Percentiles rank a stretch among this genome's conserved stretches.
These are phyloP conservation scores for Aspergillaceae sp. DNA, from an alignment of 2,329 filamentous ascomycete genomes.

Conservation along the genomic window DNA sequence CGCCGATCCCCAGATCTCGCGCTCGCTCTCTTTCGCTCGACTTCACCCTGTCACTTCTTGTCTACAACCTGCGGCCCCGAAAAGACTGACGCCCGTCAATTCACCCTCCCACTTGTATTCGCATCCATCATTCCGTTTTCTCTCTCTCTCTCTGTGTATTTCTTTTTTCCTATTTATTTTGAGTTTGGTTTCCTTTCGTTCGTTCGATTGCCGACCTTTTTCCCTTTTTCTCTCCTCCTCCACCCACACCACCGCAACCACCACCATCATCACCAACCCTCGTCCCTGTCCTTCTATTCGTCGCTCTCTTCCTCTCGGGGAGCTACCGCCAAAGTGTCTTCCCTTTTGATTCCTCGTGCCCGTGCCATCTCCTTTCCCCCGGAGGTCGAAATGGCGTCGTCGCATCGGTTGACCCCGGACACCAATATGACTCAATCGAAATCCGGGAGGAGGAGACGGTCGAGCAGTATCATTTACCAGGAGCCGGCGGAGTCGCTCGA, in stretches of 20 bases:
- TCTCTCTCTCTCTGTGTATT: not conserved
- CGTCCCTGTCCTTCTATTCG: not conserved
- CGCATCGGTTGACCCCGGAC: constrained; percentile 46
- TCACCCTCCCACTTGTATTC: not conserved
- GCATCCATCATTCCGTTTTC: not conserved
- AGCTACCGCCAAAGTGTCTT: constrained; percentile 95
- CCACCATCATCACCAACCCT: too few relatives aligned
- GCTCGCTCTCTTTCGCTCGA: not conserved
- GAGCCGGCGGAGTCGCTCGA: constrained; percentile 94
- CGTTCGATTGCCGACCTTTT: not conserved
- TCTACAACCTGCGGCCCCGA: not conserved
- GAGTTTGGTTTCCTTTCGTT: not conserved
- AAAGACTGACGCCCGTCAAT: not conserved
- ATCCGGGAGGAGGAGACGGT: constrained; percentile 74
- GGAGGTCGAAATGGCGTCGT: constrained; percentile 60
- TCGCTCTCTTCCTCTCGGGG: constrained; percentile 16
- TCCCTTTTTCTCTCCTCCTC: too few relatives aligned
- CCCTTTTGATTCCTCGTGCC: constrained; percentile 78
- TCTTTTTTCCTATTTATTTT: not conserved
- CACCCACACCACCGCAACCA: too few relatives aligned
- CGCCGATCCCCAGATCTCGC: not conserved
- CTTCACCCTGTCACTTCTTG: not conserved
- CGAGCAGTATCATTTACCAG: constrained; percentile 97
- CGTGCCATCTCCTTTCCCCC: constrained; percentile 88
- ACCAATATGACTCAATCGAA: constrained; percentile 57